Evolutionary conservation across 495 filamentous ascomycete genomes (phyloP), one percentile per base, ranked within the genome.

Genomic region (Sphaerosporella brunnea): DNA sequence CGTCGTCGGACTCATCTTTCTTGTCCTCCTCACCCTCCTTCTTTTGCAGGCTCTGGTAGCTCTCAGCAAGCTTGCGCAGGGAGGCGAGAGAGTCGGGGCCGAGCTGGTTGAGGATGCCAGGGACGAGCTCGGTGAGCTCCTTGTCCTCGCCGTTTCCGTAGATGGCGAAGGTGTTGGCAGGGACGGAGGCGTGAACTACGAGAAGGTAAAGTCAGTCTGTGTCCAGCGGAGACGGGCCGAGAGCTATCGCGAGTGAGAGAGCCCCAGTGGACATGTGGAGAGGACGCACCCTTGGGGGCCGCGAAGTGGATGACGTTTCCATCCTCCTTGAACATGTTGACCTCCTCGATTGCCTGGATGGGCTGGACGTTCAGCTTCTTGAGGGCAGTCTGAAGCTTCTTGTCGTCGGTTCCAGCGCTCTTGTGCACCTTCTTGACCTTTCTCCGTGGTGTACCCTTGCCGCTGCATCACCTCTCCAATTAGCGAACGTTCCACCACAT

Each of bases 311-410:
- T 96, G 66, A 97, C 90, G 68, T 97, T 97, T 59, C 90, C 90
- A 62, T 97, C 90, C 66, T 82, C 80, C 77, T 96, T 97, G 79
- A 96, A 96, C 92, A 96, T 97, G 77, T 97, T 97, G 63, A 97
- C 90, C 72, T 97, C 90, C 77, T 97, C 90, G 59, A 97, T 96
- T 48, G 80, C 84, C 73, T 93, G 87, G 70, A 97, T 94, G 61
- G 90, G 85, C 72, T 90, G 85, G 45, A 86, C 83, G 67, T 85
- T 90, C 66, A 93, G 75, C 75, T 93, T 93, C 79, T 92, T 93
- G 32, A 93, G 71, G 47, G 85, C 71, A 35, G 80, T 75, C 71
- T 97, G 90, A 28, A 97, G 83, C 77, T 97, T 97, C 80, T 95
- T 96, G 78, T 97, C 90, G 65, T 97, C 90, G 62, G 79, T 84